Evolutionary conservation across 179 eudicot species (phyloP), one percentile per base, ranked within the genome.

Genomic region (Gypsophila paniculata): DNA sequence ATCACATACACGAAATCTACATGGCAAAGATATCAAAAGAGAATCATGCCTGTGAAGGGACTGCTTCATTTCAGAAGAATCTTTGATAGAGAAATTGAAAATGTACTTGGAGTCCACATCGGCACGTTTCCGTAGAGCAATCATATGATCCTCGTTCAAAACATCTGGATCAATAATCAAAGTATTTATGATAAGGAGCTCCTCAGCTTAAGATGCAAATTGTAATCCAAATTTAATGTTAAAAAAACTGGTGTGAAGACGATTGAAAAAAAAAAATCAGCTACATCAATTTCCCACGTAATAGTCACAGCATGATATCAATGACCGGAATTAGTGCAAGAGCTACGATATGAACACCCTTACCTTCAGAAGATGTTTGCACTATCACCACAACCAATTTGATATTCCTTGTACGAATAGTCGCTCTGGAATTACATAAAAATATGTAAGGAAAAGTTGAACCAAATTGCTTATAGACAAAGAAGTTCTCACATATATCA

Each of bases 61-160:
- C 77, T 87, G 88, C 74, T 86, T 84, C 73, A 85, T 73, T 72
- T 88, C 92, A 23, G 66, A 59, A 13, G 72, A 81, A 73, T 83
- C 88, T 76, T 81, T 82, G 21, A 77, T 80, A 36, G 80, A 81
- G 82, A 91, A 90, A 65, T 72, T 39, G 55, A 87, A 61, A 44
- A 92, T 58, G 79, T 87, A 76, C 69, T 94, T 94, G 54, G 90
- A 74, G 70, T 94, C 99, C 42, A 94, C 78, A 81, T 94, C 99
- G 61, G 94, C 99, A 76, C 97, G 97, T 79, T 94, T 91, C 49
- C 94, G 87, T 70, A 94, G 72, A 65, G 99, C 89, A 76, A 77
- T 74, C 86, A 88, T 87, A 64, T 92, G 91, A 70, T 94, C 99
- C 80, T 94, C 97, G 78, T 80, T 90, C 67, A 84, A 72, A 11